phyloP scores from a whole-genome alignment of 2,329 filamentous ascomycete genomes.

The Botrytis porri region DNA sequence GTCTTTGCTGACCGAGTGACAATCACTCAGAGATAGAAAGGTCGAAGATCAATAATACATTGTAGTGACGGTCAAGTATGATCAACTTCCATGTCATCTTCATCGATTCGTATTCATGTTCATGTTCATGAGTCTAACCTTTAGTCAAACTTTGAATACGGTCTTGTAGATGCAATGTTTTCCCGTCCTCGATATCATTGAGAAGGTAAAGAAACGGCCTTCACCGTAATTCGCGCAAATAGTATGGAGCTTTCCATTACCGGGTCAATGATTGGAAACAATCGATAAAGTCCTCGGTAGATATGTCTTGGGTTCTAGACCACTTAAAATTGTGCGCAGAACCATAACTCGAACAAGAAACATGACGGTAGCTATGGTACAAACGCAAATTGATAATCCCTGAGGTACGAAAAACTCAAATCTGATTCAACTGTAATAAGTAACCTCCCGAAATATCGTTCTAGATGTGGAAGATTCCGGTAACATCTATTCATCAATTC shows the following conservation, averaged over 20 bases:
- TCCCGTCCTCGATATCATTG: not conserved
- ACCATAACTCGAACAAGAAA: not conserved
- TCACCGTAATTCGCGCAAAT: not conserved
- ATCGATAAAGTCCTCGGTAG: not conserved
- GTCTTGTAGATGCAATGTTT: not conserved
- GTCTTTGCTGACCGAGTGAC: not conserved
- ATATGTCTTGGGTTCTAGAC: not conserved
- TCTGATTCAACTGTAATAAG: not conserved
- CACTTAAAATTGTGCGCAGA: not conserved
- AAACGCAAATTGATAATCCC: not conserved
- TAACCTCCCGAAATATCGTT: not conserved
- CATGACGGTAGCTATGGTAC: not conserved
- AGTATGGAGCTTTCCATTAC: not conserved
- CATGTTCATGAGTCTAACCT: not conserved
- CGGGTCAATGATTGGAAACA: not conserved
- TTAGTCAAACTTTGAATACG: not conserved
- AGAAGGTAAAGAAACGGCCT: too few species aligned
- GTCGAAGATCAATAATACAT: not conserved
- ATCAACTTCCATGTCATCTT: not conserved
- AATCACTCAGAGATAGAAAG: not conserved
- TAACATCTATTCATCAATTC: not conserved
- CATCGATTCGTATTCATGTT: not conserved
- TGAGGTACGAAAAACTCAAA: not conserved
- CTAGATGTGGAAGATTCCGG: not conserved
- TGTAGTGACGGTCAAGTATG: not conserved